phyloP scores from a whole-genome alignment of 306 rosid species.

The Neltuma alba region DNA sequence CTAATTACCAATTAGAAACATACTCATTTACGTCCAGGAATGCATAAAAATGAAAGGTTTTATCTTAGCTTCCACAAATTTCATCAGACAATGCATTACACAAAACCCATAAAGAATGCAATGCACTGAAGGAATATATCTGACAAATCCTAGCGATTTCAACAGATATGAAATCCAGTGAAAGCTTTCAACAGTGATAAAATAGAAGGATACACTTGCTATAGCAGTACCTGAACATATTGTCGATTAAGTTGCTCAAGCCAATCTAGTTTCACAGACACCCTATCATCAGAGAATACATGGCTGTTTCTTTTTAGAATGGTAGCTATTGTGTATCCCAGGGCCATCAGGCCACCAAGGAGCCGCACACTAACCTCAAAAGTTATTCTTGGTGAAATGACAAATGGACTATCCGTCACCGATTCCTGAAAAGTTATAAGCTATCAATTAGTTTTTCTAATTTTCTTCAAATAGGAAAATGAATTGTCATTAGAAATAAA shows the following conservation, averaged over 20 bases:
- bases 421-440: slow-evolving; percentile 72
- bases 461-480: neutral
- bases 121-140: slow-evolving; percentile 23
- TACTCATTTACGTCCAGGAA: neutral
- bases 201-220: neutral
- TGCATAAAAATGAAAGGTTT: neutral
- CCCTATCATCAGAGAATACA: slow-evolving; percentile 75
- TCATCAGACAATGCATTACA: slow-evolving; percentile 9
- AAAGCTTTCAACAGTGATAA: slow-evolving; percentile 26
- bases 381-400: slow-evolving; percentile 97
- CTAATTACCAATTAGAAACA: neutral
- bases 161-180: slow-evolving; percentile 11
- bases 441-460: slow-evolving; percentile 34
- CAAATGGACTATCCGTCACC: slow-evolving; percentile 95
- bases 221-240: slow-evolving; percentile 79
- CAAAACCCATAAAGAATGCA: slow-evolving; percentile 20
- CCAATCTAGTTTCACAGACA: slow-evolving; percentile 91
- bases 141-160: slow-evolving; percentile 1
- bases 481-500: neutral
- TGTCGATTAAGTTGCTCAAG: slow-evolving; percentile 86
- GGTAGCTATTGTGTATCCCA: slow-evolving; percentile 97
- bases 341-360: slow-evolving; percentile 98
- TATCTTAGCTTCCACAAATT: slow-evolving; percentile 1
- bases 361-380: slow-evolving; percentile 99
- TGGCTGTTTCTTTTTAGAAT: slow-evolving; percentile 95